Base-by-base conservation (phyloP, 129 eudicot genomes). In the Kitagawia praeruptora region DNA sequence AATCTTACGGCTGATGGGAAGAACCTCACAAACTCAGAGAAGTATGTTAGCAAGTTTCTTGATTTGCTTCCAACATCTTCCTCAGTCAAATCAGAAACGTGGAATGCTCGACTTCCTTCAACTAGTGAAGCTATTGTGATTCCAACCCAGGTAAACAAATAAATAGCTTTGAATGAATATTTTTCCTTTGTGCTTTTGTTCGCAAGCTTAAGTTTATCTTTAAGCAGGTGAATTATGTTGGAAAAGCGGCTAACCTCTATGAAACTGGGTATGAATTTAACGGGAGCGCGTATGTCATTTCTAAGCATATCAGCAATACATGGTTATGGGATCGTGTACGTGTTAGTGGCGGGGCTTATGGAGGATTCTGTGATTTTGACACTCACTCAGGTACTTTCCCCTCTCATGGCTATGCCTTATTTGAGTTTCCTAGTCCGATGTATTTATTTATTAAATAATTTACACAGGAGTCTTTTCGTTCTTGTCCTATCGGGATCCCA, bases 261-360 rank as follows among this genome's bases (percentile, higher is more conserved):
- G 98, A 89, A 56, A 84, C 89, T 13, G 99, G 99, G 31, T 96
- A 96, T 82, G 84, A 92, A 88, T 96, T 90, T 1, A 92, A 86
- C 54, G 99, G 99, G 48, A 96, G 99, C 74, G 98, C 98, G 28
- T 91, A 96, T 83, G 99, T 96, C 54, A 96, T 96, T 80, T 96
- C 98, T 25, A 92, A 87, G 75, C 82, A 89, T 82, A 81, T 96
- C 11, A 87, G 97, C 81, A 96, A 89, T 66, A 90, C 97, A 31
- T 96, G 99, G 99, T 82, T 96, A 86, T 92, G 99, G 99, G 99
- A 96, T 44, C 99, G 98, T 79, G 98, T 96, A 39, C 89, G 99
- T 53, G 99, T 96, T 66, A 96, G 98, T 85, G 99, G 99, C 44
- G 99, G 99, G 78, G 99, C 99, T 75, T 96, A 96, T 87, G 98